Evolutionary conservation across 768 basidiomycete species (phyloP), one percentile per base, ranked within the genome.

Genomic region (Boletellus ananas): DNA sequence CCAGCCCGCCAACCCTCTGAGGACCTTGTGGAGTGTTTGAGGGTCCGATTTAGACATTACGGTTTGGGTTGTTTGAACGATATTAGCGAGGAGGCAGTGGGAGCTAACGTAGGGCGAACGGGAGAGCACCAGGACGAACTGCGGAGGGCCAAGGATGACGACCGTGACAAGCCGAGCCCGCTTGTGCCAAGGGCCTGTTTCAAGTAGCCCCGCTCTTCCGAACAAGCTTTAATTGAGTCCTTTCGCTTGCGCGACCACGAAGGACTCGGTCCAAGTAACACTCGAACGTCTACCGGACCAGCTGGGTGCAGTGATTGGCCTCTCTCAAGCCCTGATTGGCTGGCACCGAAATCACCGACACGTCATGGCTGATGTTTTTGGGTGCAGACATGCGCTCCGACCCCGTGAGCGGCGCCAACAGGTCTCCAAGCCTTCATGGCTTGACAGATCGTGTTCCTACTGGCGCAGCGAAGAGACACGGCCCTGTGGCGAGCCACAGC

Each of bases 1-100:
- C 70, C 83, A 80, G 29, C 77, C 72, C 20, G 94, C 87, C 43
- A 94, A 69, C 39, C 72, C 72, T 47, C 88, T 82, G 52, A 96
- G 76, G 34, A 89, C 62, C 42, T 79, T 76, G 72, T 95, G 94
- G 52, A 85, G 67, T 38, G 79, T 38, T 52, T 71, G 70, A 34
- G 68, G 47, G 38, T 74, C 65, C 13, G 71, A 54, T 63, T 70
- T 70, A 14, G 56, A 34, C 62, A 63, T 65, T n/a, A 14, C 29
- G 16, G 43, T 43, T 34, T 23, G 29, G 27, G 39, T 47, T 27
- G 52, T 45, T 43, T 40, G 39, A 40, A 37, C 38, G 44, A 36
- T 17, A 51, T 52, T 63, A 51, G 36, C 0, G 20, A 14, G 18
- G 21, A 11, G 61, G 16, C 43, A 29, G 16, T 13, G 6, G 18